Base-by-base conservation (phyloP, 306 rosid genomes). In the Quercus suber region DNA sequence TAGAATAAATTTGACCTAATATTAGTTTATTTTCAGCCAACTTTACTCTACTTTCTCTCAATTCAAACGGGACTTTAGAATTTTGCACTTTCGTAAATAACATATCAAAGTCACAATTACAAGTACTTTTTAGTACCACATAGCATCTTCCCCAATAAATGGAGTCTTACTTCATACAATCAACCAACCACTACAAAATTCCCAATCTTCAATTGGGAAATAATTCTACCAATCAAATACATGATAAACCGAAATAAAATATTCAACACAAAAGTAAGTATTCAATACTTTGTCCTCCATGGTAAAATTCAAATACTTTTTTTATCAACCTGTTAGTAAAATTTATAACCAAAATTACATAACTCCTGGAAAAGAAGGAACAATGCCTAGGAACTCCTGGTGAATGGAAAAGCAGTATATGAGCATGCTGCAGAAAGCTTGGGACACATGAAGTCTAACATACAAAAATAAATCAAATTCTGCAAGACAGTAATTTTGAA, bases 401-500 rank as follows among this genome's bases (percentile, higher is more conserved):
- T 55, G 4, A 55, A 5, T 55, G 59, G 21, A n/a, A 55, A 5
- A 55, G 19, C 59, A 19, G 59, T 19, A 55, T 55, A 55, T 2
- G 8, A 18, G 59, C 59, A 18, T 1, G 21, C 59, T 55, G 23
- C 23, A 35, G 72, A 21, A 35, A 35, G n/a, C 8, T 35, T 9
- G 17, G 51, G 72, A 23, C 43, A 33, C 13, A 72, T 56, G 28
- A 56, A 76, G 55, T 17, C 56, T 3, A 79, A 76, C 59, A 82
- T n/a, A 70, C 67, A 67, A 63, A 64, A 64, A 33, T 19, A 35
- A 70, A 74, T 56, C 76, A 71, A 60, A 64, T 63, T 49, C 31
- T 3, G 72, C 45, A 28, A 59, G 74, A 72, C 55, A 49, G 82
- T 63, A 30, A 30, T 67, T 75, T 63, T 67, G 64, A 83, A 58